phyloP scores from a whole-genome alignment of 495 filamentous ascomycete genomes.

The Neurospora sp. region DNA sequence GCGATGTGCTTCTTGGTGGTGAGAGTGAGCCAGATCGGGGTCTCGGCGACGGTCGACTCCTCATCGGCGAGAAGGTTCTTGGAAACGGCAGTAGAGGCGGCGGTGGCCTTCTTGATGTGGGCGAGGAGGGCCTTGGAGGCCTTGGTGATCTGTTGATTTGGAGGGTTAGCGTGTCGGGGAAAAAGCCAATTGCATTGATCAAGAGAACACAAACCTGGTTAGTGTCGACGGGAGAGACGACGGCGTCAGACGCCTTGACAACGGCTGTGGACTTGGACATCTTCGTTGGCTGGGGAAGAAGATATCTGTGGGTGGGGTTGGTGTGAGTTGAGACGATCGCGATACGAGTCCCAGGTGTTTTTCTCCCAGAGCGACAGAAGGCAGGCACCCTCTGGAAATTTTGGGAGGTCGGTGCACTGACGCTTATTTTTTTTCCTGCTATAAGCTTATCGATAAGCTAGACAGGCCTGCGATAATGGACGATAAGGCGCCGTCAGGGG shows the following conservation, averaged over 20 bases:
- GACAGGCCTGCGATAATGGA: not conserved
- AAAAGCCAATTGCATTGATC: not conserved
- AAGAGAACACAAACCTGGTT: slow-evolving; percentile 28
- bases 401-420: slow-evolving; percentile 7
- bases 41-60: slow-evolving; percentile 33
- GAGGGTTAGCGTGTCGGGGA: not conserved
- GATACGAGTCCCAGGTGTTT: slow-evolving; percentile 9
- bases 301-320: slow-evolving; percentile 8
- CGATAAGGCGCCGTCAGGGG: not conserved
- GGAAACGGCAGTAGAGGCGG: slow-evolving; percentile 46
- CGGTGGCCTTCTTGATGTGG: slow-evolving; percentile 62
- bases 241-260: slow-evolving; percentile 19
- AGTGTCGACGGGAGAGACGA: slow-evolving; percentile 29
- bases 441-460: not conserved
- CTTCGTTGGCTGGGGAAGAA: slow-evolving; percentile 7
- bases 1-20: slow-evolving; percentile 74
- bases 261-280: slow-evolving; percentile 21
- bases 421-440: slow-evolving; percentile 12
- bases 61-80: slow-evolving; percentile 67
- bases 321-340: not conserved
- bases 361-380: slow-evolving; percentile 1
- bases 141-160: slow-evolving; percentile 49
- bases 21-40: slow-evolving; percentile 70
- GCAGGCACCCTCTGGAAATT: slow-evolving; percentile 14
- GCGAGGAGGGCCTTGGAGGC: slow-evolving; percentile 72